Evolutionary conservation across 768 basidiomycete species (phyloP).

Genomic region (Cyclocybe aegerita): DNA sequence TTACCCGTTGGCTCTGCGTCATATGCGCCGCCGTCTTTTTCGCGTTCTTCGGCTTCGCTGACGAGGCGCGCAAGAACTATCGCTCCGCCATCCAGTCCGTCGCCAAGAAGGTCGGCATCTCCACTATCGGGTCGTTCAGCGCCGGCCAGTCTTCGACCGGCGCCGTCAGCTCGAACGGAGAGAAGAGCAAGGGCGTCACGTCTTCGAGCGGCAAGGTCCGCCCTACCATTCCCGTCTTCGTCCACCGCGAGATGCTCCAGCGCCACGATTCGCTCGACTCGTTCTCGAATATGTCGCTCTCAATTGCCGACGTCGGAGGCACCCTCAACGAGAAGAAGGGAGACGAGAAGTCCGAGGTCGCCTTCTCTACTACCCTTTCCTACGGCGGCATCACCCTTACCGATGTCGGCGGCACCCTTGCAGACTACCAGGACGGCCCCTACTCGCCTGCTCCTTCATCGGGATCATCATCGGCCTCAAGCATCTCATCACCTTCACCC

Average conservation of each 20-base stretch:
- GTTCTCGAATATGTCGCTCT: conserved; percentile 41
- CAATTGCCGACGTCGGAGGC: conserved; percentile 38
- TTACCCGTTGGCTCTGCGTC: conserved; percentile 47
- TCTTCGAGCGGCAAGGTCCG: conserved; percentile 26
- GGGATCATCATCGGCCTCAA: conserved; percentile 35
- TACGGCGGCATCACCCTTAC: conserved; percentile 34
- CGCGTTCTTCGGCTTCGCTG: conserved; percentile 63
- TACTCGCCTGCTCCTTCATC: conserved; percentile 34
- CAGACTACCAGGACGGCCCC: conserved; percentile 30
- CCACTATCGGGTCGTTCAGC: conserved; percentile 22
- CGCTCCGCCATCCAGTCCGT: conserved; percentile 35
- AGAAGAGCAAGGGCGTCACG: not conserved
- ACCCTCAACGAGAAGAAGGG: conserved; percentile 33
- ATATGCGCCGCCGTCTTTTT: conserved; percentile 60
- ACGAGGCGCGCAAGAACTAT: conserved; percentile 59
- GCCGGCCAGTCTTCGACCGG: conserved; percentile 25
- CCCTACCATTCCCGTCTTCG: conserved; percentile 41
- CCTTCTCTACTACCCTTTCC: conserved; percentile 31
- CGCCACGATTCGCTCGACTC: conserved; percentile 51
- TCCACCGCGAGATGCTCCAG: conserved; percentile 42
- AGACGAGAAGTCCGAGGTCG: conserved; percentile 29
- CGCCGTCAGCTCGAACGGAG: conserved; percentile 24
- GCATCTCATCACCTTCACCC: conserved; percentile 25
- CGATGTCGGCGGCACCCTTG: conserved; percentile 39
- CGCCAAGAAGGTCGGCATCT: conserved; percentile 34